These are phyloP conservation scores for Salix exigua DNA, from an alignment of 345 rosid genomes.

Conservation along the genomic window DNA sequence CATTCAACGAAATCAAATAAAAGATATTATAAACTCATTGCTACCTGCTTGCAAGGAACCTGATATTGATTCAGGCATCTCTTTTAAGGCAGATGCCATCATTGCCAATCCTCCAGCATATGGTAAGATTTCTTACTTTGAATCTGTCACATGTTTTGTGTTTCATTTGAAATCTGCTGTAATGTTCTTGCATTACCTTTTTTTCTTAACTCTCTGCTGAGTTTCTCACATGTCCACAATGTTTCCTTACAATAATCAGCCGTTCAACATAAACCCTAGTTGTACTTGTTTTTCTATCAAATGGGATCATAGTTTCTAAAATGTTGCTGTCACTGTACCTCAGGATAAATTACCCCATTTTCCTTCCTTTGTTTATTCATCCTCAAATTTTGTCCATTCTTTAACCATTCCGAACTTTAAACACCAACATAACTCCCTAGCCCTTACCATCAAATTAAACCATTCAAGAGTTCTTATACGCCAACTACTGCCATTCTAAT, in stretches of 20 bases:
- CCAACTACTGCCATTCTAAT: too few relatives aligned
- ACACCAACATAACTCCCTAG: too few relatives aligned
- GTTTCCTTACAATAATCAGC: not conserved
- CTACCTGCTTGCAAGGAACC: conserved; percentile 94
- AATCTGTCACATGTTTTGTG: not conserved
- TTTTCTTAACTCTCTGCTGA: not conserved
- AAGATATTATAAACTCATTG: conserved; percentile 75
- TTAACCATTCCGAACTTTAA: not conserved
- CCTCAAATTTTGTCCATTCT: not conserved
- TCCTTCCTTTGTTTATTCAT: not conserved
- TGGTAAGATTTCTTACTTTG: conserved; percentile 43
- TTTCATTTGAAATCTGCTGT: not conserved
- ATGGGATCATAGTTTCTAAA: not conserved
- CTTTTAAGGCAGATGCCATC: conserved; percentile 94
- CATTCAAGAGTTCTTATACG: too few relatives aligned
- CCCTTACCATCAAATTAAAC: too few relatives aligned
- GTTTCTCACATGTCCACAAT: not conserved
- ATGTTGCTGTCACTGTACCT: not conserved
- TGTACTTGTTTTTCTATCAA: not conserved
- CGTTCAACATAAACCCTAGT: not conserved
- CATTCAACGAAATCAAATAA: conserved; percentile 78
- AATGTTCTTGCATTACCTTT: not conserved
- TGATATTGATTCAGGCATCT: conserved; percentile 74
- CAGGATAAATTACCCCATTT: not conserved
- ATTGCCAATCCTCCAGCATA: conserved; percentile 99